Conservation (phyloP, 257 asterid species). For the Ehretia macrophylla region DNA sequence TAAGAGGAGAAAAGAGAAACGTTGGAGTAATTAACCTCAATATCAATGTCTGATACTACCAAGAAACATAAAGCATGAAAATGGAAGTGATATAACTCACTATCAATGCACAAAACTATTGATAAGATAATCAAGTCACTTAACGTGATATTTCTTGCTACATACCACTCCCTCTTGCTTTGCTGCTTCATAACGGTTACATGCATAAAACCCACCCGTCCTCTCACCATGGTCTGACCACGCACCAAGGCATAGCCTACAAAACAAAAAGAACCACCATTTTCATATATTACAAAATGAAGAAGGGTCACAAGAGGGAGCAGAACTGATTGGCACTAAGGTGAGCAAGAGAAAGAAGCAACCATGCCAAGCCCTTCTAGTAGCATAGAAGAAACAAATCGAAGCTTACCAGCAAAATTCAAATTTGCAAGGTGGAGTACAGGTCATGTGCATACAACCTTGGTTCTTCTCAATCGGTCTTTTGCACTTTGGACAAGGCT, state of each 20-base stretch:
- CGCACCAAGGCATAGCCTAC: slow-evolving; percentile 84
- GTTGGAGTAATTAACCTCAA: background rate
- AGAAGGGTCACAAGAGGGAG: too few species aligned
- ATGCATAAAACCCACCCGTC: slow-evolving; percentile 83
- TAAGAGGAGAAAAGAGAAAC: background rate
- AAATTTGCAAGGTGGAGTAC: slow-evolving; percentile 89
- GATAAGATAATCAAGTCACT: background rate
- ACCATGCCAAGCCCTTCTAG: background rate
- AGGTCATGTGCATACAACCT: slow-evolving; percentile 99
- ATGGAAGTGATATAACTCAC: background rate
- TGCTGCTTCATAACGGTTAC: slow-evolving; percentile 84
- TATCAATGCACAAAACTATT: background rate
- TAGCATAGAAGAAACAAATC: background rate
- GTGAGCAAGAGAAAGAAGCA: too few species aligned
- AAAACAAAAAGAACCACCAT: slow-evolving; percentile 7
- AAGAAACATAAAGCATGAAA: background rate
- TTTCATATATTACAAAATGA: too few species aligned
- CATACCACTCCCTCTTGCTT: slow-evolving; percentile 72
- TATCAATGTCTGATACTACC: slow-evolving; percentile 3
- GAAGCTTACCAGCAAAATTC: slow-evolving; percentile 86
- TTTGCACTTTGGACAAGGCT: slow-evolving; percentile 99
- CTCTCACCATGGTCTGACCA: slow-evolving; percentile 96
- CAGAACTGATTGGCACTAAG: too few species aligned
- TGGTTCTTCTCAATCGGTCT: slow-evolving; percentile 97
- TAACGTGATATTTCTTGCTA: background rate